These are phyloP conservation scores for Hippophae gyantsensis DNA, from an alignment of 306 rosid species.

Conservation along the genomic window DNA sequence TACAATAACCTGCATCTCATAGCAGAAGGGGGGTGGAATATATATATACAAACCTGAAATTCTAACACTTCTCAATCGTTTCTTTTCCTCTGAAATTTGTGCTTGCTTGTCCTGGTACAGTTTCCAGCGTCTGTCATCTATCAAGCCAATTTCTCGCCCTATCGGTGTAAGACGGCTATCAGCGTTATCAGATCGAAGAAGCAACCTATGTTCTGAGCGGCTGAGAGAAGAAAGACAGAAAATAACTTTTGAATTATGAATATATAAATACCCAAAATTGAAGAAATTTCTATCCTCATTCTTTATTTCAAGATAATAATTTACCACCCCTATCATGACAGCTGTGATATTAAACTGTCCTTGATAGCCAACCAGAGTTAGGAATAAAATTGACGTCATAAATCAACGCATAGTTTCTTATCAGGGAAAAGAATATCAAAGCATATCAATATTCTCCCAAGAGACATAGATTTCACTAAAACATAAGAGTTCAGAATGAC, in stretches of 20 bases:
- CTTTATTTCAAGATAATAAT: neutral
- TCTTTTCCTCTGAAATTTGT: conserved; percentile 75
- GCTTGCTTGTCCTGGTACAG: conserved; percentile 82
- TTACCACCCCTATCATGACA: neutral
- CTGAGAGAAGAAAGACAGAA: conserved; percentile 31
- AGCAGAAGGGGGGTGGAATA: neutral
- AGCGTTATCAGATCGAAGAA: conserved; percentile 91
- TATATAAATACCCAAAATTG: conserved; percentile 9
- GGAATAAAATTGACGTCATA: too few species aligned
- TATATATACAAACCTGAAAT: conserved; percentile 49
- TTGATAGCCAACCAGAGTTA: neutral
- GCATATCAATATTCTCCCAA: too few species aligned
- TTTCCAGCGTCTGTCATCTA: conserved; percentile 90
- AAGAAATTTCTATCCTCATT: conserved; percentile 6
- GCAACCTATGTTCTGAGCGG: conserved; percentile 96
- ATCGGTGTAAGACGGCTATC: conserved; percentile 93
- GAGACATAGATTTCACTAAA: too few species aligned
- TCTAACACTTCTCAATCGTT: conserved; percentile 66
- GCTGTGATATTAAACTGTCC: neutral
- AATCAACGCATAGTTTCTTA: too few species aligned
- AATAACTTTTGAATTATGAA: neutral
- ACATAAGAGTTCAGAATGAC: too few species aligned
- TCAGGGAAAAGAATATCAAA: too few species aligned
- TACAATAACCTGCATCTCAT: neutral
- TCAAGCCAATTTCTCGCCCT: conserved; percentile 86